phyloP scores from a whole-genome alignment of 2,329 filamentous ascomycete species.

The Epichloe glyceriae region DNA sequence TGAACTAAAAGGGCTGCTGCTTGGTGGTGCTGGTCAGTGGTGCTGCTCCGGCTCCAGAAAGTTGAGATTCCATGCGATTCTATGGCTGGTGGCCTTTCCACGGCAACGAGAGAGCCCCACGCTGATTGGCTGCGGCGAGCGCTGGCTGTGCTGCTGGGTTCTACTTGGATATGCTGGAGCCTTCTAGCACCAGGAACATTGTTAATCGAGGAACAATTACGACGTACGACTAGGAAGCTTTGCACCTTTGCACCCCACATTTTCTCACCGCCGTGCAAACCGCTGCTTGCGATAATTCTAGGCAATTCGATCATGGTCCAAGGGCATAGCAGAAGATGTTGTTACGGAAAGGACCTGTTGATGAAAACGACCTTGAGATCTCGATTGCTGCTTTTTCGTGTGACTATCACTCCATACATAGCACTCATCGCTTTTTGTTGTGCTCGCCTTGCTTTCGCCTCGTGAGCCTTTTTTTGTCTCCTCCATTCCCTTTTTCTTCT shows the following conservation, averaged over 20 bases:
- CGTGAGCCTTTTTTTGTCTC: neutral
- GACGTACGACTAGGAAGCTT: no score
- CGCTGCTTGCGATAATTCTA: no score
- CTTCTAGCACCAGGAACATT: slow-evolving; percentile 12
- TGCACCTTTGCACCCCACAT: no score
- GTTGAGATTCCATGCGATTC: slow-evolving; percentile 34
- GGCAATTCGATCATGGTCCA: no score
- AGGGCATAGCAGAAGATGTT: no score
- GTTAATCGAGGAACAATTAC: neutral
- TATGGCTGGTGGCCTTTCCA: slow-evolving; percentile 21
- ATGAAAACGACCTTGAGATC: no score
- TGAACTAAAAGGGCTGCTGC: slow-evolving; percentile 22
- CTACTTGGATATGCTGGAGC: slow-evolving; percentile 11
- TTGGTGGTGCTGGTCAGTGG: slow-evolving; percentile 5
- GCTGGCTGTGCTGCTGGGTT: slow-evolving; percentile 1
- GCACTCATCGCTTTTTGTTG: neutral
- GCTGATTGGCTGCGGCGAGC: slow-evolving; percentile 14
- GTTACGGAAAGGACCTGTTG: no score
- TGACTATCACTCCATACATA: no score
- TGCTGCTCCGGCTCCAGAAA: slow-evolving; percentile 12
- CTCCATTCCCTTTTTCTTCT: neutral
- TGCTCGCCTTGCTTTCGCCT: neutral
- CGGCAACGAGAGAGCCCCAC: slow-evolving; percentile 9
- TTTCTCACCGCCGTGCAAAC: no score
- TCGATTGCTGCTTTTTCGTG: no score